A percentile compares a stretch with the other conserved stretches of the same genome.
These are phyloP conservation scores for Pleurotus citrinopileatus DNA, from an alignment of 768 basidiomycete genomes.

Conservation along the genomic window DNA sequence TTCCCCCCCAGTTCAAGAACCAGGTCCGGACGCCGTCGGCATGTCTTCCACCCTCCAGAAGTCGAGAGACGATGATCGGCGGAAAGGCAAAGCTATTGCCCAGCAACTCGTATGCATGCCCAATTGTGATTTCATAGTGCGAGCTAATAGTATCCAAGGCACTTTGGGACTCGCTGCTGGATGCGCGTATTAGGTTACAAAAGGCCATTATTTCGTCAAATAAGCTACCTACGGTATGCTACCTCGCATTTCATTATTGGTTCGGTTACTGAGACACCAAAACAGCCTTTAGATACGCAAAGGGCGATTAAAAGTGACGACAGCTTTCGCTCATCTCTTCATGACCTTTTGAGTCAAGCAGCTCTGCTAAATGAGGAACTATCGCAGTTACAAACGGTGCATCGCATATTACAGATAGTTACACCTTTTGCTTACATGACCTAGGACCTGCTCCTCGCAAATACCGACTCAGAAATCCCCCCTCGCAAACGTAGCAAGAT, in stretches of 20 bases:
- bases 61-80: slow-evolving; percentile 64
- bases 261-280: slow-evolving; percentile 10
- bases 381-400: slow-evolving; percentile 66
- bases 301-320: slow-evolving; percentile 29
- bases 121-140: neutral
- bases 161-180: slow-evolving; percentile 84
- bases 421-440: neutral
- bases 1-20: slow-evolving; percentile 15
- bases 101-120: slow-evolving; percentile 69
- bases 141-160: slow-evolving; percentile 38
- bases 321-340: slow-evolving; percentile 42
- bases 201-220: slow-evolving; percentile 70
- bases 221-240: slow-evolving; percentile 58
- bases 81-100: slow-evolving; percentile 82
- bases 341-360: slow-evolving; percentile 60
- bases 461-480: slow-evolving; percentile 46
- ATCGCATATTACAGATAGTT: slow-evolving; percentile 7
- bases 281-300: slow-evolving; percentile 32
- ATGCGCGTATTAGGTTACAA: slow-evolving; percentile 90
- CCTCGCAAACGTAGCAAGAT: slow-evolving; percentile 57
- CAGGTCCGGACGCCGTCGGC: slow-evolving; percentile 37
- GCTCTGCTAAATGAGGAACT: slow-evolving; percentile 62
- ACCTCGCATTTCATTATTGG: neutral
- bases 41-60: slow-evolving; percentile 51
- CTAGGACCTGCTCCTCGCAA: slow-evolving; percentile 43